Base-by-base conservation (phyloP, 2,329 filamentous ascomycete genomes). In the Elsinoe ampelina region DNA sequence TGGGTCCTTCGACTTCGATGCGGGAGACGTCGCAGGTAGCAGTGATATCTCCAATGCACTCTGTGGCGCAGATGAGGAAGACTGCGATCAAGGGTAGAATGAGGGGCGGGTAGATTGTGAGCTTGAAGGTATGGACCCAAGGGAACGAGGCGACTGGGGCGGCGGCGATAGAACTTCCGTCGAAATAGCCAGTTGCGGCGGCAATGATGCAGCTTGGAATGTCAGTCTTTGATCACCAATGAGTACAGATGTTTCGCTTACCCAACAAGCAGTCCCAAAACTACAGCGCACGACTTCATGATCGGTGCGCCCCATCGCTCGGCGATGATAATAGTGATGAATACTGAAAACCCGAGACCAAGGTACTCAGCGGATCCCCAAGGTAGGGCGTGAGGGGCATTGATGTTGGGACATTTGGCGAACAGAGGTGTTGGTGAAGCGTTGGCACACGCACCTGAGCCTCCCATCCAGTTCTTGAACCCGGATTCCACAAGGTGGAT, bases 331-430 rank as follows among this genome's bases (percentile, higher is more conserved):
- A 93, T 92, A 26, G 85, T 86, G 43, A 86, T 63, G 66, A 92
- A 92, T 35, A 91, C 88, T 43, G 82, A 82, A 72, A 93, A 91
- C 0, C 88, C 88, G 1, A 93, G 79, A 0, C 83, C 88, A 4
- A 93, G 80, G 62, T 86, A 89, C 69, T 93, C 85, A 1, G 87
- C 80, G 36, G 83, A 84, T 2, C 87, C 89, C 89, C 89, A 93
- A 0, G 74, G 83, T 1, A 92, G 75, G 12, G 87, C 78, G 58
- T 84, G 84, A 1, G 87, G 86, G 0, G 87, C 87, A 20, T 73
- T 72, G 60, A 85, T 82, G 62, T 79, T 75, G 1, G 86, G 86
- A 64, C 87, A 93, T 4, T 80, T 70, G 5, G 76, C 76, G 68
- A 81, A 89, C 62, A 81, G 78, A 12, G 77, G 80, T 4, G 71